Base-by-base conservation (phyloP, 23 red algal species). In the Agarophyton chilense region DNA sequence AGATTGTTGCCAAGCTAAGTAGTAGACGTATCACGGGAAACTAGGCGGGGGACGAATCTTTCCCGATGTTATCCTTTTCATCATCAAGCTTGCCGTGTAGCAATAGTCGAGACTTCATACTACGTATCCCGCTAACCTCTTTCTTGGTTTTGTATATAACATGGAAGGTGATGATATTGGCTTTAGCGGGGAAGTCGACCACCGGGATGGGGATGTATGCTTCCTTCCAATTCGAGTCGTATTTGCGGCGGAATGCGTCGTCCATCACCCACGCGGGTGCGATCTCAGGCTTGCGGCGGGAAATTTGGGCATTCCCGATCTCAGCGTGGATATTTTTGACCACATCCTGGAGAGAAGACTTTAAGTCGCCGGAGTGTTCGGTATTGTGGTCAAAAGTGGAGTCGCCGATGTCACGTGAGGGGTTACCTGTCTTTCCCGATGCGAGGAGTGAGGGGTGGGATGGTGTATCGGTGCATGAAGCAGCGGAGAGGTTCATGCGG, bases 261-360 rank as follows among this genome's bases (percentile, higher is more conserved):
- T 78, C 10, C n/a, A 50, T 12, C 17, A 78, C 51, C 74, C 74
- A 78, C 22, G 74, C 21, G 18, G 74, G 74, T 19, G 74, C 74
- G 39, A 51, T 50, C 0, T 78, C 38, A 19, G 51, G 18, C 9
- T 47, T 0, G 45, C 74, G 32, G 5, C 17, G 17, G 6, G 74
- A 25, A 24, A 78, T 42, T 50, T 78, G 74, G 10, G 28, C 28
- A 2, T 33, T 50, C 28, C 74, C 74, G 28, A 78, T 78, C 38
- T 19, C 26, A 25, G 12, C 42, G 10, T 78, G 51, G 19, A 78
- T 78, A 18, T 47, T 28, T 24, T 47, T 22, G 1, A 78, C 0
- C 45, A 78, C 74, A 16, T 50, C 31, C 28, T 78, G 38, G 29
- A 50, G 28, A 42, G 12, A 24, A 18, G 74, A 52, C 52, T 78